Base-by-base conservation (phyloP, 106 monocot genomes). In the Hemerocallis citrina region DNA sequence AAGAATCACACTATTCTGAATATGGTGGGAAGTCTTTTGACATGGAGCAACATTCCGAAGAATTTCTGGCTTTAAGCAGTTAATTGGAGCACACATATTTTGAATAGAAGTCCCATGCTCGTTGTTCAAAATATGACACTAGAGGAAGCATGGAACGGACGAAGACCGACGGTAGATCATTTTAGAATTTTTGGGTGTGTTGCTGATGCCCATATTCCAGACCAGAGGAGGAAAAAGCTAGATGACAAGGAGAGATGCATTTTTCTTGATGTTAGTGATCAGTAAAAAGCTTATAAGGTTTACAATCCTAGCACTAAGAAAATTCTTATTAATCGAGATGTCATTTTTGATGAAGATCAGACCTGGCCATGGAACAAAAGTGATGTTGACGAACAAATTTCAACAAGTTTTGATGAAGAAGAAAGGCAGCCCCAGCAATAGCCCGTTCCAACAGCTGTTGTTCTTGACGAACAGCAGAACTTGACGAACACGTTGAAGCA, bases 301-400 rank as follows among this genome's bases (percentile, higher is more conserved):
- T 58, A 58, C 20, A 58, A 58, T 58, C 57, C 57, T 31, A 13
- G 32, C n/a, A 58, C 57, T 7, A 34, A 58, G 35, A 36, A 36
- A n/a, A 34, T 58, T 3, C 20, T 58, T 2, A 58, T 34, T 11
- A 58, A 16, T 36, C 31, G 57, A 19, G 57, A 58, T 34, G 57
- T 58, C n/a, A 15, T 58, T 16, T 34, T 58, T 58, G 57, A 58
- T n/a, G 57, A 58, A 58, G 35, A 58, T 14, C 32, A 36, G 8
- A 13, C 2, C 14, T 58, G 57, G 57, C 32, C 3, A 8, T 58
- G 57, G 57, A 16, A 15, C 6, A 17, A 5, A 48, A 15, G 16
- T 16, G 47, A 11, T 5, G 4, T 16, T 48, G 13, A 5, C 47
- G 14, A 17, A 6, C 14, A 20, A 10, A 16, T 6, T 48, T 48